A percentile compares a stretch with the other conserved stretches of the same genome.
phyloP scores from a whole-genome alignment of 2,329 filamentous ascomycete species.

The Pseudomassariella vexata region DNA sequence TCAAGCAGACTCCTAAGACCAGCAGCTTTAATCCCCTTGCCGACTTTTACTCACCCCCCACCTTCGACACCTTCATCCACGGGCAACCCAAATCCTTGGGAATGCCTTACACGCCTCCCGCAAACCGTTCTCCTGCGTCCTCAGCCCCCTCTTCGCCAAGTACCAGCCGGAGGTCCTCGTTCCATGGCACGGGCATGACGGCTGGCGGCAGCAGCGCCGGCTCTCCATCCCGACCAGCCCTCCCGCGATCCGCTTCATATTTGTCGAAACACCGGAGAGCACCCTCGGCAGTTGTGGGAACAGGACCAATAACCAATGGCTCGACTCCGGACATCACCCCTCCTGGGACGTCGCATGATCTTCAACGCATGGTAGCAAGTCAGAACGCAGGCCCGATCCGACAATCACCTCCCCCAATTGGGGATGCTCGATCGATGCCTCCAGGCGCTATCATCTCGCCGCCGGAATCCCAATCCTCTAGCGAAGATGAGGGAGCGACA shows the following conservation, averaged over 20 bases:
- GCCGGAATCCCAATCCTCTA: constrained; percentile 66
- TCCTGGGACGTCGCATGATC: constrained; percentile 43
- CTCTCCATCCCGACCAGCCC: constrained; percentile 39
- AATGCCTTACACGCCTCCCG: constrained; percentile 88
- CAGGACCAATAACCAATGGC: constrained; percentile 16
- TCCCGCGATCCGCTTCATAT: constrained; percentile 62
- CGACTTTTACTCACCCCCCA: constrained; percentile 14
- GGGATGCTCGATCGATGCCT: constrained; percentile 67
- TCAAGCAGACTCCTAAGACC: constrained; percentile 17
- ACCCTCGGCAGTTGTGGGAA: constrained; percentile 34
- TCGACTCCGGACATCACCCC: constrained; percentile 37
- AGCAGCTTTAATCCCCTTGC: constrained; percentile 18
- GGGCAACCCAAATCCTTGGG: constrained; percentile 30
- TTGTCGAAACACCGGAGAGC: constrained; percentile 58
- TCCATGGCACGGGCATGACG: constrained; percentile 29
- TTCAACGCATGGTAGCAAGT: constrained; percentile 40
- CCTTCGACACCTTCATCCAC: constrained; percentile 14
- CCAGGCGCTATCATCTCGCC: constrained; percentile 84
- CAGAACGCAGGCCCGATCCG: constrained; percentile 53
- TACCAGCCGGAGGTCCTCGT: constrained; percentile 52
- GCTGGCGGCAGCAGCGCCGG: not conserved
- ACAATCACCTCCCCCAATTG: constrained; percentile 78
- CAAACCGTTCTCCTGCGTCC: constrained; percentile 57
- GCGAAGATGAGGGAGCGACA: constrained; percentile 69
- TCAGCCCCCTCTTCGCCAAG: constrained; percentile 52